phyloP scores from a whole-genome alignment of 2,329 filamentous ascomycete genomes.

The Purpureocillium lavendulum region DNA sequence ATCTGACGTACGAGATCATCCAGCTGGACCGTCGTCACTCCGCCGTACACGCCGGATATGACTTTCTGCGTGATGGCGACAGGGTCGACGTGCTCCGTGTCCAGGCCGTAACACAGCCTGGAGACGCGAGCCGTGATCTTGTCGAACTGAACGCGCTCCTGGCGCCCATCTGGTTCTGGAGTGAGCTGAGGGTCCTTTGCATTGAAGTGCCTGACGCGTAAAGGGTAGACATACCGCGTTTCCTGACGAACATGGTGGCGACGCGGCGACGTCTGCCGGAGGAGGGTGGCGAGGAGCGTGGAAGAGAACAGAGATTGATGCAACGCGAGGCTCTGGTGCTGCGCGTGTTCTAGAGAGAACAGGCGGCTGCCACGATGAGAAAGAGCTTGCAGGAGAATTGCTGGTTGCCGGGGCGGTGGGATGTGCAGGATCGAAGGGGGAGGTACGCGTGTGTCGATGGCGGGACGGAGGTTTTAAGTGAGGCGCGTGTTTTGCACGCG shows the following conservation, averaged over 20 bases:
- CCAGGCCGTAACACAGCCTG: slow-evolving; percentile 92
- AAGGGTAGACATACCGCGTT: slow-evolving; percentile 43
- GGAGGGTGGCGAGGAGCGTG: slow-evolving; percentile 11
- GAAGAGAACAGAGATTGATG: slow-evolving; percentile 11
- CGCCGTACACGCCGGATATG: slow-evolving; percentile 97
- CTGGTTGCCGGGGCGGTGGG: slow-evolving; percentile 6
- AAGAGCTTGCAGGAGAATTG: slow-evolving; percentile 4
- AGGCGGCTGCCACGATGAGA: slow-evolving; percentile 11
- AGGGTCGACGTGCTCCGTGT: slow-evolving; percentile 89
- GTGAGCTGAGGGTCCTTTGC: slow-evolving; percentile 15
- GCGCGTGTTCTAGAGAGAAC: slow-evolving; percentile 14
- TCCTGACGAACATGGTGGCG: slow-evolving; percentile 52
- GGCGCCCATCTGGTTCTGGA: slow-evolving; percentile 74
- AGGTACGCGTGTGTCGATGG: slow-evolving; percentile 8
- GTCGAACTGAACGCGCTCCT: slow-evolving; percentile 99
- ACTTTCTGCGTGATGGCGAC: slow-evolving; percentile 99
- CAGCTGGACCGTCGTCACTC: slow-evolving; percentile 91
- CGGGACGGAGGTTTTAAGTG: slow-evolving; percentile 26
- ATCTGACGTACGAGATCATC: slow-evolving; percentile 79
- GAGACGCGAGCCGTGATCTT: slow-evolving; percentile 99
- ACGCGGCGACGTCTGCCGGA: slow-evolving; percentile 12
- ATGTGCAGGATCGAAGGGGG: slow-evolving; percentile 12
- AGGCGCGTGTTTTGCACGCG: slow-evolving; percentile 23
- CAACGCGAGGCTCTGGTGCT: slow-evolving; percentile 14
- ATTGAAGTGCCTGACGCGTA: background rate